Evolutionary conservation across 2,329 filamentous ascomycete species (phyloP).

Genomic region (Trichoderma sp.): DNA sequence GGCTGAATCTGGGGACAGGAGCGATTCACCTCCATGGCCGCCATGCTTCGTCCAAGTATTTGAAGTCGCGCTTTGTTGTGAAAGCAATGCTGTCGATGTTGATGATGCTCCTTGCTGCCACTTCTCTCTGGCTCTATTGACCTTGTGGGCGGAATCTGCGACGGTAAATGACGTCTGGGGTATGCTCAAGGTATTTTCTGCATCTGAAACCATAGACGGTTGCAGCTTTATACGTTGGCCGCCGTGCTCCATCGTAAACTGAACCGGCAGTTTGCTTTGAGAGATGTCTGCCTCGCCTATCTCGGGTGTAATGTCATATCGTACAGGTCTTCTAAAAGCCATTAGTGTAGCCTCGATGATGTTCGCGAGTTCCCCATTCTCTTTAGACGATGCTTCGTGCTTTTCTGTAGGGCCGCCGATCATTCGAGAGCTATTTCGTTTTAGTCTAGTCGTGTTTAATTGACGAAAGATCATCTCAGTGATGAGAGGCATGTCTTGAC

Average conservation of each 20-base stretch:
- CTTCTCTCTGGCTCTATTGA: conserved; percentile 25
- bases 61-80: conserved; percentile 31
- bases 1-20: neutral
- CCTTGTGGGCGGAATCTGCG: conserved; percentile 25
- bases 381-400: neutral
- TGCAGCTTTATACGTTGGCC: conserved; percentile 29
- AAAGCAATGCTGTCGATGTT: conserved; percentile 31
- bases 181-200: conserved; percentile 36
- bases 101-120: conserved; percentile 23
- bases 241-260: conserved; percentile 26
- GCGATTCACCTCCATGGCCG: neutral
- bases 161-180: conserved; percentile 34
- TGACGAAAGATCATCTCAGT: conserved; percentile 1
- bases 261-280: conserved; percentile 10
- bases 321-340: neutral
- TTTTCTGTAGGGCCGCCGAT: neutral
- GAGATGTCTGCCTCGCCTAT: neutral
- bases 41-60: conserved; percentile 31
- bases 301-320: neutral
- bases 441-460: neutral
- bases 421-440: neutral
- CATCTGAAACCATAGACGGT: conserved; percentile 28
- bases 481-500: conserved; percentile 2
- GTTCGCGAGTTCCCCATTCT: neutral
- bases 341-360: neutral